Base-by-base conservation (phyloP, 805 yeast genomes). In the Grigorovia jiainica region DNA sequence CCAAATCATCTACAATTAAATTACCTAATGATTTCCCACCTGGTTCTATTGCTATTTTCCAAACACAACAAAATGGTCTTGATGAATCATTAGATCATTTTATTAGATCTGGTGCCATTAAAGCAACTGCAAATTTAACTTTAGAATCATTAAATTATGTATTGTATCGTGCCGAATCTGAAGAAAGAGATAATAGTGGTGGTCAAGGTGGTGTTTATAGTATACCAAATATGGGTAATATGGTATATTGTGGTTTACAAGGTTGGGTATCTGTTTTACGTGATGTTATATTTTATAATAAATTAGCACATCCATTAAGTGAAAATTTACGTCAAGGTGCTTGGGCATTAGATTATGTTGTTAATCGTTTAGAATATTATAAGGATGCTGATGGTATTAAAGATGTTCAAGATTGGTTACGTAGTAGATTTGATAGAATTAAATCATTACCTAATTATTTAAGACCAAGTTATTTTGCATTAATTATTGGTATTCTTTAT, bases 231-330 rank as follows among this genome's bases (percentile, higher is more conserved):
- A 66, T 72, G 59, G 97, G 97, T 0, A 66, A 67, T 13, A 65
- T 89, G 36, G 82, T 78, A 0, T 90, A 86, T 61, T 89, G 95
- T 33, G 98, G 98, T 9, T 65, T 92, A 18, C 94, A 87, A 60
- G 97, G 98, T 1, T 90, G 95, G 95, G 75, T 79, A 36, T 69
- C 86, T 0, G 80, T 78, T 1, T 61, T 90, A 49, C 71, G 75
- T 43, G 58, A 67, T 23, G 73, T 87, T 2, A 79, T 87, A 19
- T 67, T 70, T 56, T 64, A 67, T 33, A 90, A 90, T 55, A 79
- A 89, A 50, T 69, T 90, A 21, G 92, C 89, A 0, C 95, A 86
- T 55, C 89, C 97, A 0, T 48, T 89, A 20, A 79, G 92, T 46
- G 75, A 77, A 38, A 92, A 90, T 58, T 66, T 90, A 47, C 71